Conservation (phyloP, 768 basidiomycete genomes). For the Galerina marginata region DNA sequence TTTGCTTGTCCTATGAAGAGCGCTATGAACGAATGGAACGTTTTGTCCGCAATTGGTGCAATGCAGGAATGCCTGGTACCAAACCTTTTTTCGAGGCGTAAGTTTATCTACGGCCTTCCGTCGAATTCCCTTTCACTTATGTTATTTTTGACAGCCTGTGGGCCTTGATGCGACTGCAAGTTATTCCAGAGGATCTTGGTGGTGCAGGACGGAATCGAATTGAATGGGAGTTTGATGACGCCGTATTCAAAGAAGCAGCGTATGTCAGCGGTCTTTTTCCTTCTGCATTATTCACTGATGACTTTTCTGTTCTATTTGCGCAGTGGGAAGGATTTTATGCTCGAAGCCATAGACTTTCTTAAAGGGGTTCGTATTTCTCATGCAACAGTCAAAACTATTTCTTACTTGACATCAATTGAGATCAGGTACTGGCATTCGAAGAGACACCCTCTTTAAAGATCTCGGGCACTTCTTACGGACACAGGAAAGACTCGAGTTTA, state of each 20-base stretch:
- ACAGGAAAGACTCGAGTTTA: slow-evolving; percentile 42
- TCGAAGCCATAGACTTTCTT: slow-evolving; percentile 86
- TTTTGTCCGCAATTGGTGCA: slow-evolving; percentile 85
- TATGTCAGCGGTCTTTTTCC: slow-evolving; percentile 48
- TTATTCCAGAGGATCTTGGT: slow-evolving; percentile 78
- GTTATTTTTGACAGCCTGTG: slow-evolving; percentile 50
- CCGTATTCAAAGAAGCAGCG: slow-evolving; percentile 93
- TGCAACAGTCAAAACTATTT: slow-evolving; percentile 13
- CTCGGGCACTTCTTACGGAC: slow-evolving; percentile 34
- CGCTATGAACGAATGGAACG: slow-evolving; percentile 75
- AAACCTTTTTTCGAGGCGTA: slow-evolving; percentile 83
- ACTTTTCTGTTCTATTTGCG: slow-evolving; percentile 20
- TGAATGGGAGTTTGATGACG: slow-evolving; percentile 93
- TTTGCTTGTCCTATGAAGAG: slow-evolving; percentile 43
- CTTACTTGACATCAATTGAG: slow-evolving; percentile 19
- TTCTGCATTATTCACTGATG: slow-evolving; percentile 24
- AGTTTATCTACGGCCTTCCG: slow-evolving; percentile 25
- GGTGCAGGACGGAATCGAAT: slow-evolving; percentile 77
- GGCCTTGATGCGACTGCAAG: slow-evolving; percentile 82
- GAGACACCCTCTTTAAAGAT: slow-evolving; percentile 55
- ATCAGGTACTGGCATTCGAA: slow-evolving; percentile 68
- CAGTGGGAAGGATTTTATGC: slow-evolving; percentile 94
- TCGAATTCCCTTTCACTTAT: not conserved
- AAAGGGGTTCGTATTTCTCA: slow-evolving; percentile 76
- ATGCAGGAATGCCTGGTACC: slow-evolving; percentile 85